Conservation (phyloP, 83 land plant genomes). For the Picea mariana region DNA sequence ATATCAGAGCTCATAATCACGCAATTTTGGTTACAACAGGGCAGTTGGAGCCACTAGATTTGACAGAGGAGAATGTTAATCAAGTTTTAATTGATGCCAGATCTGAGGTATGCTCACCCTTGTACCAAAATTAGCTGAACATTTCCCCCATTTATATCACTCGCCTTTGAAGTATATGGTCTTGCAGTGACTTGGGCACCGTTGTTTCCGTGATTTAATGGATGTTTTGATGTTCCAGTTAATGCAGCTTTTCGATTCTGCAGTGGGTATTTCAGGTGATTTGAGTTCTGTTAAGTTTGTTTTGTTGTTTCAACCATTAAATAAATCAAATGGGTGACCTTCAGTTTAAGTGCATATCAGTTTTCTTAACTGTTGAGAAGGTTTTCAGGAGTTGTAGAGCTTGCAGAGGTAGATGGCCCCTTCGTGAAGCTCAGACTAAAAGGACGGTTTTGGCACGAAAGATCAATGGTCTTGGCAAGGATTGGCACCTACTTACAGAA, state of each 20-base stretch:
- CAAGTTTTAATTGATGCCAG: slow-evolving; percentile 56
- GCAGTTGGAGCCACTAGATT: slow-evolving; percentile 39
- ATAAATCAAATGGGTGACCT: not conserved
- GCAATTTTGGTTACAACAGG: not conserved
- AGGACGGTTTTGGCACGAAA: slow-evolving; percentile 70
- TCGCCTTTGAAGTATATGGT: not conserved
- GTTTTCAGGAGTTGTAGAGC: slow-evolving; percentile 43
- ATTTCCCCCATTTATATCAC: not conserved
- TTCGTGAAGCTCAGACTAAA: slow-evolving; percentile 59
- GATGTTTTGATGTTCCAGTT: slow-evolving; percentile 37
- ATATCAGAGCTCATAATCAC: not conserved
- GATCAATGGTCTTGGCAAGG: slow-evolving; percentile 55
- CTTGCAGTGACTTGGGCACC: slow-evolving; percentile 12
- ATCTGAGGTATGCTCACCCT: slow-evolving; percentile 32
- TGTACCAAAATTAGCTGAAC: not conserved
- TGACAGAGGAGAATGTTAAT: slow-evolving; percentile 60
- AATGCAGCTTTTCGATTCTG: slow-evolving; percentile 51
- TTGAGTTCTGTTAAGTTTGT: not conserved
- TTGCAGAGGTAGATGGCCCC: slow-evolving; percentile 73
- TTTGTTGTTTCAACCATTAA: not conserved
- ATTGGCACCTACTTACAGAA: slow-evolving; percentile 57
- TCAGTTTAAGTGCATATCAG: not conserved
- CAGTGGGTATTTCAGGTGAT: slow-evolving; percentile 61
- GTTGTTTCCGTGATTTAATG: slow-evolving; percentile 4
- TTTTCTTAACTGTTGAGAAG: not conserved